Evolutionary conservation across 768 basidiomycete species (phyloP), one percentile per base, ranked within the genome.

Genomic region (Chiua virens): DNA sequence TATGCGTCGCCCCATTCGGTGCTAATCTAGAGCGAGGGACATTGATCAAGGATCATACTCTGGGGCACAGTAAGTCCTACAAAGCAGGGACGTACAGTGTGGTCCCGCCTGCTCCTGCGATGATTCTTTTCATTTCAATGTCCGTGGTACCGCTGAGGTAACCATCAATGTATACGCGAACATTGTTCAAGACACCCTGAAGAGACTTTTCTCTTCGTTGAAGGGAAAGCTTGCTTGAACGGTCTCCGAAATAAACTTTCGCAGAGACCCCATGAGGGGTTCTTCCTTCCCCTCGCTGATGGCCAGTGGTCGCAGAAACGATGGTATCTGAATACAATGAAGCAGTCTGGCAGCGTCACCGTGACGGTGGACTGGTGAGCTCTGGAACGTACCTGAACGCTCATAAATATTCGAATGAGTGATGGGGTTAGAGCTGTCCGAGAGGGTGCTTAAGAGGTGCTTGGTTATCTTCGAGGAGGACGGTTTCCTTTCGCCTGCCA

Each of bases 111-210:
- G 82, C 85, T 38, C 77, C 70, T n/a, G 73, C 64, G 9, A 92
- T 74, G 14, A 85, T 71, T 56, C 80, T 73, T 69, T 83, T 91
- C 74, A 93, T 82, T 68, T 92, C 89, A 44, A 86, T 79, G 62
- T 91, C 89, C 2, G 89, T 92, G 20, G 87, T 89, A 39, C 78
- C 76, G 27, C 74, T 75, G 51, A 89, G 71, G 60, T 82, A 89
- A 1, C 87, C 90, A 57, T 83, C 76, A 60, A 89, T 84, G 56
- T 88, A 88, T n/a, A 83, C 73, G 45, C 76, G 75, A 42, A 81
- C 77, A 57, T 79, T 60, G 72, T 52, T 61, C 63, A 69, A 59
- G 25, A 76, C 57, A 56, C 71, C 67, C 5, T 41, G 45, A 5
- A 46, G 37, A 39, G 36, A 30, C 35, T 41, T 44, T 2, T 64